These are phyloP conservation scores for Mycena filopes DNA, from an alignment of 768 basidiomycete genomes.

Conservation along the genomic window DNA sequence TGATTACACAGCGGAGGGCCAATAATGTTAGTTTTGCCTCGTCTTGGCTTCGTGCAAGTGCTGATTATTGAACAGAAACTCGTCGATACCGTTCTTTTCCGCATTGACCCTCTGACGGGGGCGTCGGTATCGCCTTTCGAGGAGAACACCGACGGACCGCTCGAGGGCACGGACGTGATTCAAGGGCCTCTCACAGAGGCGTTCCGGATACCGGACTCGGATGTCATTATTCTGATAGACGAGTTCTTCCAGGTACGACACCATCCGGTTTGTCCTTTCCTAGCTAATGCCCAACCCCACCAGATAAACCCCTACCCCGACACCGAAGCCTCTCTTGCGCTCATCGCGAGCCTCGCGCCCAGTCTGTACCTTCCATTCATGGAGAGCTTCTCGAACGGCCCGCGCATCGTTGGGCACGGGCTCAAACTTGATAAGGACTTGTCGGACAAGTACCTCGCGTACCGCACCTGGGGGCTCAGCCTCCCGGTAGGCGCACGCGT, in stretches of 20 bases:
- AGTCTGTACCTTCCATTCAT: constrained; percentile 68
- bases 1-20: constrained; percentile 70
- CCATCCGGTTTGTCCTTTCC: neutral
- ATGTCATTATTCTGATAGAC: constrained; percentile 75
- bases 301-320: constrained; percentile 79
- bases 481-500: constrained; percentile 69
- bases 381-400: constrained; percentile 51
- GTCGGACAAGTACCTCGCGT: constrained; percentile 59
- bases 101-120: constrained; percentile 84
- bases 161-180: constrained; percentile 68
- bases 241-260: constrained; percentile 77
- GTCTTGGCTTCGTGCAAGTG: constrained; percentile 16
- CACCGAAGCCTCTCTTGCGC: constrained; percentile 52
- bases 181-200: constrained; percentile 68
- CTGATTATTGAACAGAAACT: constrained; percentile 52
- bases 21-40: constrained; percentile 61
- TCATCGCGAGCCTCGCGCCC: constrained; percentile 56
- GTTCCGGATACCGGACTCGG: constrained; percentile 61
- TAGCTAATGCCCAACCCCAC: neutral
- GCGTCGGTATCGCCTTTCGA: constrained; percentile 55
- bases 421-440: constrained; percentile 54
- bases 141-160: constrained; percentile 50
- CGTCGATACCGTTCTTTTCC: constrained; percentile 80
- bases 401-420: constrained; percentile 68
- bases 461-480: constrained; percentile 73